Base-by-base conservation (phyloP, 2,329 filamentous ascomycete species). In the Emergomyces africanus region DNA sequence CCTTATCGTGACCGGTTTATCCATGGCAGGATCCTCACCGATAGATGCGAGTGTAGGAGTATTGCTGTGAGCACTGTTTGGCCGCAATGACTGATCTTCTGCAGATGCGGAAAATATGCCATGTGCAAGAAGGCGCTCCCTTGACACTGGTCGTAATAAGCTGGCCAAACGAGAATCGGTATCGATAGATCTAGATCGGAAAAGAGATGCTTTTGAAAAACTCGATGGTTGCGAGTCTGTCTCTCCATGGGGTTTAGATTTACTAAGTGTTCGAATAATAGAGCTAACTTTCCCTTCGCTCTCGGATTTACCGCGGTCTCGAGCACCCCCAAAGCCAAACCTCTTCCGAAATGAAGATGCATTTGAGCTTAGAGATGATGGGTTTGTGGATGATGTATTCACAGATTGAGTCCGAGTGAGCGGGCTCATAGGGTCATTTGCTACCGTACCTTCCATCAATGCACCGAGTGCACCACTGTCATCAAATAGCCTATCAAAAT, bases 231-330 rank as follows among this genome's bases (percentile, higher is more conserved):
- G 35, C 72, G 71, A 61, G 85, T 89, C 65, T 77, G 84, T 58
- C 77, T 83, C 62, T 77, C 35, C 80, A 74, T 65, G 81, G 74
- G 58, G 86, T 80, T 77, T 81, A 73, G 75, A 55, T 76, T 95
- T 96, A 78, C 90, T 95, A 64, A 96, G 76, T n/a, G 84, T 91
- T 59, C 90, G 84, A 84, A 90, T 90, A 25, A 96, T 84, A 0
- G 89, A 92, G 48, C 85, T 79, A 42, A 89, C 83, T 64, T 83
- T 82, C 49, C 89, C 88, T 49, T 83, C 77, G 44, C 83, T 81
- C 59, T 85, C 82, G 25, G 79, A 81, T 70, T 87, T 92, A 76
- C 88, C 90, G 67, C 88, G 90, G 66, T 94, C 87, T 59, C 89
- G 83, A 44, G 89, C 80, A 35, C 95, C 73, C 2, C 90, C 85